Base-by-base conservation (phyloP, 1,139 yeast species). In the Geotrichum klebahnii region DNA sequence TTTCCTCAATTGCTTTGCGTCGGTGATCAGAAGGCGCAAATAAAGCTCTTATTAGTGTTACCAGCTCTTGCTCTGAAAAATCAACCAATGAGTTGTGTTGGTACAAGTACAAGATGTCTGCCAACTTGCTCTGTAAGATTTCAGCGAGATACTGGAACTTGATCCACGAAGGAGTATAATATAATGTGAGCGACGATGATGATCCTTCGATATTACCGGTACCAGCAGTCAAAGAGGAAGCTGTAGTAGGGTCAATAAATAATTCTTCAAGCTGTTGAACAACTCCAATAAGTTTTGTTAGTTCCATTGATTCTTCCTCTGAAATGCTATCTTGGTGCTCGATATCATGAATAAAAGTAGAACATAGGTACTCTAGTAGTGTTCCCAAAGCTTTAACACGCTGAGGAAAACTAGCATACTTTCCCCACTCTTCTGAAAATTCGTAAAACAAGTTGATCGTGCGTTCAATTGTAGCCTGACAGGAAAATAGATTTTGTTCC, bases 61-160 rank as follows among this genome's bases (percentile, higher is more conserved):
- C 72, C 50, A 90, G 68, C 65, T 89, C 97, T 1, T 73, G 70
- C 0, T 94, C 80, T 6, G 78, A 70, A 53, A 86, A 76, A 59
- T 88, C 89, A 55, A 75, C 85, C 54, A 87, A 79, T 50, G 81
- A 84, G 14, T 90, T 94, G 54, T 80, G 80, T 60, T 82, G 83
- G 59, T 83, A 84, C 61, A 79, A 64, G 28, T 79, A 84, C 75
- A 83, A 76, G 44, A 89, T 88, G 39, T 81, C 84, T 32, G 75
- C 80, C 63, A 89, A 69, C 59, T 81, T 66, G 50, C 68, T 60
- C 46, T 61, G 64, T 22, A 70, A 57, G 24, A 70, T 56, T 50
- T 66, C 65, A 10, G 59, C 61, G 36, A 70, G 58, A 45, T 65
- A 65, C 53, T 67, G 68, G 26, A 70, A 61, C 56, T 69, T 69